Conservation (phyloP, 352 stramenopile species). For the Phytophthora sansomeana region DNA sequence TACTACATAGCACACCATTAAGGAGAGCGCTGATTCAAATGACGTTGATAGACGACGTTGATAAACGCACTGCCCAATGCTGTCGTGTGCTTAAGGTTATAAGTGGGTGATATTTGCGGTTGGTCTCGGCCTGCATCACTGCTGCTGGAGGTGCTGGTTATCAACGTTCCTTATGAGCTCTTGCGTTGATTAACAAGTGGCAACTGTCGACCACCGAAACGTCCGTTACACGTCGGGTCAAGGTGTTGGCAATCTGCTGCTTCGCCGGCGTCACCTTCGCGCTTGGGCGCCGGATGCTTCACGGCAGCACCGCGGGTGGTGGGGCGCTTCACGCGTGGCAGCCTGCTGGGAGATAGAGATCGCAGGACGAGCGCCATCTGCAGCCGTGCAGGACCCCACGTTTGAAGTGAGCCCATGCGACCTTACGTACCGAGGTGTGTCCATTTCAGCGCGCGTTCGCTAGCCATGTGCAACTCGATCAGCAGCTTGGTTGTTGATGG, state of each 20-base stretch:
- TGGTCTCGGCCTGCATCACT: too few species aligned
- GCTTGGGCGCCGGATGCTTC: not conserved
- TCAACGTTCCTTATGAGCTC: too few species aligned
- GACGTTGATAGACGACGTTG: not conserved
- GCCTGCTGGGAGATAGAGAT: not conserved
- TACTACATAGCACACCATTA: too few species aligned
- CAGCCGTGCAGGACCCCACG: not conserved
- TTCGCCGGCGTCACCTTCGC: not conserved
- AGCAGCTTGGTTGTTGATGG: not conserved
- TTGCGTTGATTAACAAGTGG: too few species aligned
- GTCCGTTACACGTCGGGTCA: constrained; percentile 27
- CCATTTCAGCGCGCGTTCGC: not conserved
- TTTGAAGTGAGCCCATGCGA: not conserved
- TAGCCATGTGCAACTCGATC: not conserved
- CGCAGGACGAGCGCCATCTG: not conserved
- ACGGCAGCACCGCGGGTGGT: not conserved
- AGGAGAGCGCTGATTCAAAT: too few species aligned
- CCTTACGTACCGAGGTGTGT: not conserved
- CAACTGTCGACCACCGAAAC: constrained; percentile 13
- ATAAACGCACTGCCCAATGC: not conserved
- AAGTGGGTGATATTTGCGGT: too few species aligned
- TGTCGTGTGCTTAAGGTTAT: too few species aligned
- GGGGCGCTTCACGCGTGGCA: not conserved
- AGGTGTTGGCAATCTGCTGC: not conserved
- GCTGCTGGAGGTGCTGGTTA: too few species aligned